Evolutionary conservation across 345 rosid species (phyloP).

Genomic region (Euphorbia peplus): DNA sequence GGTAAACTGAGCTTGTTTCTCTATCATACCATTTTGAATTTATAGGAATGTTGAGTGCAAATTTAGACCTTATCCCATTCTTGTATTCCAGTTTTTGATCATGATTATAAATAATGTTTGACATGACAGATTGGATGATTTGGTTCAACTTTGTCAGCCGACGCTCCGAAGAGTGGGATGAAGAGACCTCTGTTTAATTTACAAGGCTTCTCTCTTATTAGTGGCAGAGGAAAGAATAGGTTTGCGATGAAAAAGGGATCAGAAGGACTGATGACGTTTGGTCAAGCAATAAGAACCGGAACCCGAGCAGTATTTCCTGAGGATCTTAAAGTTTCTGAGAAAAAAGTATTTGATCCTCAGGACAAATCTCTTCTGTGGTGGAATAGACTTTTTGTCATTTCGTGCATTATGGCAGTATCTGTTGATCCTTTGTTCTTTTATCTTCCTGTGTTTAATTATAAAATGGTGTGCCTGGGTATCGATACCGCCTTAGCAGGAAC

Average conservation of each 20-base stretch:
- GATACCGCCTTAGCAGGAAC: constrained; percentile 56
- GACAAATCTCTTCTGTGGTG: constrained; percentile 70
- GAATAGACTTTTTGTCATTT: constrained; percentile 72
- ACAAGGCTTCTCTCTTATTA: constrained; percentile 25
- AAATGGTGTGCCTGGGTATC: constrained; percentile 51
- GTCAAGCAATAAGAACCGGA: constrained; percentile 43
- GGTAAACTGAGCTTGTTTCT: no score
- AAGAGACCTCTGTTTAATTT: constrained; percentile 41
- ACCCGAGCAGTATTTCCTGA: constrained; percentile 69
- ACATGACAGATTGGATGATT: constrained; percentile 71
- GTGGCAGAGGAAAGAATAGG: constrained; percentile 35
- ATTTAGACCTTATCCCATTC: no score
- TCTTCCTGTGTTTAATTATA: constrained; percentile 61
- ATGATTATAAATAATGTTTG: neutral
- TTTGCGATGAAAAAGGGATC: constrained; percentile 58
- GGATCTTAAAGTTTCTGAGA: constrained; percentile 70
- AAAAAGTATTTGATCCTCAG: constrained; percentile 70
- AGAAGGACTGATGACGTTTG: constrained; percentile 52
- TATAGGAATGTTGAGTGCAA: no score
- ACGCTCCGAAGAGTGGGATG: constrained; percentile 36
- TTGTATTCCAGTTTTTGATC: no score
- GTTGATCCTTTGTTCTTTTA: constrained; percentile 80
- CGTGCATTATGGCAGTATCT: constrained; percentile 72
- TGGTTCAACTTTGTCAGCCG: constrained; percentile 53
- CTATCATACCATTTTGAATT: no score